Evolutionary conservation across 805 yeast species (phyloP), one percentile per base, ranked within the genome.

Genomic region (Schwanniomyces yamadae): DNA sequence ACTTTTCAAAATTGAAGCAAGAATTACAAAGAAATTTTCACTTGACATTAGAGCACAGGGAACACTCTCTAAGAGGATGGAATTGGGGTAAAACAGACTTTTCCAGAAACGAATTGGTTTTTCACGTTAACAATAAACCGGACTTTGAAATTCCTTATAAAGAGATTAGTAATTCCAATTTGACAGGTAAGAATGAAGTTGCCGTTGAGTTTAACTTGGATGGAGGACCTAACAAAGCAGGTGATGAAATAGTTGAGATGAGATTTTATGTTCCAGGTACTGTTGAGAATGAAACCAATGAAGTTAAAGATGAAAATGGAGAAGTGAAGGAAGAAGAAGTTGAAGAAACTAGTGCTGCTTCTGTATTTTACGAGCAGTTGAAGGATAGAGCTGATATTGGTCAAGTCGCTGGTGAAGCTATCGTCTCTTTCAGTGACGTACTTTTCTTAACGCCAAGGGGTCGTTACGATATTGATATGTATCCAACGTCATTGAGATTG

Each of bases 381-480:
- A 89, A 84, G 59, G 96, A 90, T 44, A 82, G 80, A 54, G 99
- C 99, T 14, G 91, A 86, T 51, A 85, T 93, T 55, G 97, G 98
- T 12, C 91, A 83, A 60, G 91, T 82, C 33, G 82, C 95, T 1
- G 98, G 98, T 25, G 95, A 90, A 46, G 93, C 96, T 6, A 84
- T 93, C 57, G 96, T 88, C 4, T 84, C 97, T 5, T 90, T 91
- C 66, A 78, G 84, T 33, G 98, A 91, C 52, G 80, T 90, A 4
- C 73, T 91, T 57, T 88, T 93, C 73, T 78, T 93, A 40, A 93
- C 98, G 1, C 99, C 99, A 52, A 82, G 99, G 75, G 99, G 99
- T 46, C 91, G 99, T 62, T 93, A 90, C 60, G 98, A 93, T 60
- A 84, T 93, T 50, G 97, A 91, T 61, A 83, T 93, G 81, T 93